A percentile compares a stretch with the other conserved stretches of the same genome.
Conservation (phyloP, 2,329 filamentous ascomycete genomes). For the Aspergillus jensenii region DNA sequence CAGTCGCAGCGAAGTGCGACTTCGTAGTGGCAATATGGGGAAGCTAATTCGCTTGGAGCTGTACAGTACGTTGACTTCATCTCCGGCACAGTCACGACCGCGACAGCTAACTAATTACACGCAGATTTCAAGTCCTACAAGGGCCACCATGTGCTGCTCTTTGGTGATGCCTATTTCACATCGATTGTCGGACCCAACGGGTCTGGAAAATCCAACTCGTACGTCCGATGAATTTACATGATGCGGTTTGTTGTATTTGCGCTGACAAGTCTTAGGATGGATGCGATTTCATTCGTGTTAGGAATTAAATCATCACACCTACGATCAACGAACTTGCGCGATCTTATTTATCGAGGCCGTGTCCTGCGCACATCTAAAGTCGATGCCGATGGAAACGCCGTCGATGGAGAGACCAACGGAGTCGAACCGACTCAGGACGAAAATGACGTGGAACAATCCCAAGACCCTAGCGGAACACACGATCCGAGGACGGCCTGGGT, state of each 20-base stretch:
- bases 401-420: constrained; percentile 61
- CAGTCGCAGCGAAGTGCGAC: constrained; percentile 25
- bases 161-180: constrained; percentile 97
- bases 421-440: constrained; percentile 60
- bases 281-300: constrained; percentile 97
- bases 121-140: constrained; percentile 99
- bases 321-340: constrained; percentile 87
- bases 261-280: constrained; percentile 67
- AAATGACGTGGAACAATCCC: constrained; percentile 60
- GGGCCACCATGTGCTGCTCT: constrained; percentile 88
- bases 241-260: not conserved
- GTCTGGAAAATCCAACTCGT: constrained; percentile 98
- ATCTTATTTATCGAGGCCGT: constrained; percentile 92
- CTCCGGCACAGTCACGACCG: not conserved
- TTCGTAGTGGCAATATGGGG: constrained; percentile 67
- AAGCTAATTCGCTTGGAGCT: constrained; percentile 94
- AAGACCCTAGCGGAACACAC: constrained; percentile 55
- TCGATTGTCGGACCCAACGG: constrained; percentile 99
- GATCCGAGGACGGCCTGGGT: constrained; percentile 97
- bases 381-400: constrained; percentile 75
- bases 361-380: constrained; percentile 91
- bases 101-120: constrained; percentile 25
- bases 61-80: constrained; percentile 65
- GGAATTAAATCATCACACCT: constrained; percentile 99
- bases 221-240: constrained; percentile 36